Evolutionary conservation across 768 basidiomycete genomes (phyloP).

Genomic region (Calocera viscosa): DNA sequence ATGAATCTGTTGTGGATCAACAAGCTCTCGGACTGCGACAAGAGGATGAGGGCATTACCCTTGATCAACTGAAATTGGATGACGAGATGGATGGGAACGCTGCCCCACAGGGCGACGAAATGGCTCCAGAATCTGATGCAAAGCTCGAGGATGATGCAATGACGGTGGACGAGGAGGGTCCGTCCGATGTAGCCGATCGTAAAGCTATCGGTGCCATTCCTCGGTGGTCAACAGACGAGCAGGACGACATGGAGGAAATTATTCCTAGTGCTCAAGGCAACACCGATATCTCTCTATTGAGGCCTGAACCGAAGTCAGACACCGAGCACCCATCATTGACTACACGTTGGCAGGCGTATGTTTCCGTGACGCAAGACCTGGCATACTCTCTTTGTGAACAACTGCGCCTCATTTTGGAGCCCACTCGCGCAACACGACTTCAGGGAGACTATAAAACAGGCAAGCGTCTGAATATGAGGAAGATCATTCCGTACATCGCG

Average conservation of each 20-base stretch:
- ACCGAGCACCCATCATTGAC: background rate
- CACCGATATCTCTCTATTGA: too few relatives aligned
- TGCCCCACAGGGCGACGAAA: background rate
- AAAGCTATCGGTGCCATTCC: too few relatives aligned
- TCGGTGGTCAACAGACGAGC: too few relatives aligned
- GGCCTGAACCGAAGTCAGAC: too few relatives aligned
- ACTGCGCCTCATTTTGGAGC: constrained; percentile 88
- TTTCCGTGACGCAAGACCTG: constrained; percentile 78
- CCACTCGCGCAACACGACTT: constrained; percentile 83
- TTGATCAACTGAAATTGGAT: background rate
- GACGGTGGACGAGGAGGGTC: background rate
- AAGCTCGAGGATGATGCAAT: background rate
- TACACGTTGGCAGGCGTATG: constrained; percentile 69
- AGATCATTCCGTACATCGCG: constrained; percentile 94
- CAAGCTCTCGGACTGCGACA: background rate
- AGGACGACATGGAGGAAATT: too few relatives aligned
- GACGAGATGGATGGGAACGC: background rate
- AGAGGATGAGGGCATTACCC: background rate
- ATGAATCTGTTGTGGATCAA: background rate
- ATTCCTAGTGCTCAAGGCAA: too few relatives aligned
- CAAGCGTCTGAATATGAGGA: constrained; percentile 97
- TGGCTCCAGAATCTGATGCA: background rate
- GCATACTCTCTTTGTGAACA: constrained; percentile 91
- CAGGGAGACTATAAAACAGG: constrained; percentile 96
- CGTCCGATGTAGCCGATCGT: too few relatives aligned